A percentile compares a stretch with the other conserved stretches of the same genome.
These are phyloP conservation scores for Glycyrrhiza uralensis DNA, from an alignment of 306 rosid genomes.

Conservation along the genomic window DNA sequence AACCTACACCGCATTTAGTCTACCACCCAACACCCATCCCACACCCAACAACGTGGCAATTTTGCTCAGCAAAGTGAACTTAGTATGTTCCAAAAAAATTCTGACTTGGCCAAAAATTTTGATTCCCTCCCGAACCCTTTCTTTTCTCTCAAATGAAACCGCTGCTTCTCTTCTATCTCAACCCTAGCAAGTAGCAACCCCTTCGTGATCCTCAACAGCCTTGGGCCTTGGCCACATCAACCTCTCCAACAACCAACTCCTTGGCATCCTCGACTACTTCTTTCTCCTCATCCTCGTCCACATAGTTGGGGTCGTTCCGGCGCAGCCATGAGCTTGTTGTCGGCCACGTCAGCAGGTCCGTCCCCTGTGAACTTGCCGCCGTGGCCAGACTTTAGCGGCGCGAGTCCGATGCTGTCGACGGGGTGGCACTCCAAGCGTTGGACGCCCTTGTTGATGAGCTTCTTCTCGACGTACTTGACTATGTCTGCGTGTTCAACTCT, in stretches of 20 bases:
- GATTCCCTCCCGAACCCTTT: no score
- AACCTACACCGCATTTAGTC: no score
- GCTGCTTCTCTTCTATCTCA: no score
- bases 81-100: no score
- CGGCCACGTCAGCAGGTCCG: slow-evolving; percentile 50
- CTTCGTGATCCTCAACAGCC: slow-evolving; percentile 35
- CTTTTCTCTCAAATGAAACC: no score
- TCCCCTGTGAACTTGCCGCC: slow-evolving; percentile 94
- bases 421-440: slow-evolving; percentile 78
- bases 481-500: slow-evolving; percentile 53
- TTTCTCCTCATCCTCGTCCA: slow-evolving; percentile 46
- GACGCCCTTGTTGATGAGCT: slow-evolving; percentile 61
- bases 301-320: slow-evolving; percentile 83
- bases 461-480: slow-evolving; percentile 59
- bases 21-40: no score
- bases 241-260: slow-evolving; percentile 51
- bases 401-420: slow-evolving; percentile 40
- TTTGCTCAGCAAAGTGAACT: no score
- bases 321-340: slow-evolving; percentile 38
- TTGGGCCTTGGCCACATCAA: slow-evolving; percentile 62
- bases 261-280: slow-evolving; percentile 36
- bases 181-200: no score
- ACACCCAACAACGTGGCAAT: no score
- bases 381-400: slow-evolving; percentile 65
- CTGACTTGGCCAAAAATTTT: no score